A percentile compares a stretch with the other conserved stretches of the same genome.
Conservation (phyloP, 371 early-diverging fungal species). For the Apophysomyces elegans region DNA sequence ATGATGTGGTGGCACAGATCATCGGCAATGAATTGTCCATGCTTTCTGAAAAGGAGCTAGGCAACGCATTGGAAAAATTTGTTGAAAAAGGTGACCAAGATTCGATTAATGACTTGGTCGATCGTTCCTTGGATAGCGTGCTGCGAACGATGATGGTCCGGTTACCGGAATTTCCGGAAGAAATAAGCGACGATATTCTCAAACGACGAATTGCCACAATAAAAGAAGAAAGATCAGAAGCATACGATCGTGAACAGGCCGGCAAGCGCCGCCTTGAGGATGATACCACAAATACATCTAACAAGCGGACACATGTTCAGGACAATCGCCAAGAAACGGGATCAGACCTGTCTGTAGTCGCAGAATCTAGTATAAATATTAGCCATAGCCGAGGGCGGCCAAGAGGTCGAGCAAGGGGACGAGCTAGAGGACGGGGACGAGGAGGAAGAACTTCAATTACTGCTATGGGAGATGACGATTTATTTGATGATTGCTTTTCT, state of each 20-base stretch:
- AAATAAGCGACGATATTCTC: conserved; percentile 26
- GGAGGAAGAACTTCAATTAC: not conserved
- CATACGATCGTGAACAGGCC: conserved; percentile 23
- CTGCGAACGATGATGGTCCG: conserved; percentile 12
- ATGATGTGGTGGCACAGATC: conserved; percentile 77
- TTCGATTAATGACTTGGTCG: conserved; percentile 65
- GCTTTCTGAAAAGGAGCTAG: conserved; percentile 80
- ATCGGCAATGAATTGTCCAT: conserved; percentile 71
- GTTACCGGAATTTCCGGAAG: conserved; percentile 6
- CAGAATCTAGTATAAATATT: not conserved
- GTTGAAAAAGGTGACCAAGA: conserved; percentile 92
- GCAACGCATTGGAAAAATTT: conserved; percentile 76
- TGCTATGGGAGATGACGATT: conserved; percentile 1
- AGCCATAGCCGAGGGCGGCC: conserved; percentile 12
- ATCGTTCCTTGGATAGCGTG: conserved; percentile 25
- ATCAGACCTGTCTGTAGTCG: not conserved
- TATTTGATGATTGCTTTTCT: not conserved
- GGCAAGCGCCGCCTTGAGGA: conserved; percentile 4
- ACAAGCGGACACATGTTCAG: not conserved
- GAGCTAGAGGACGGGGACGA: conserved; percentile 4
- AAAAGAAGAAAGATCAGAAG: conserved; percentile 18
- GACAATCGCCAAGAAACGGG: not conserved
- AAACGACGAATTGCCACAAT: conserved; percentile 21
- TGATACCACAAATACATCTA: not conserved
- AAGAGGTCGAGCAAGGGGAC: conserved; percentile 14